Base-by-base conservation (phyloP, 768 basidiomycete species). In the Gymnopilus junonius region DNA sequence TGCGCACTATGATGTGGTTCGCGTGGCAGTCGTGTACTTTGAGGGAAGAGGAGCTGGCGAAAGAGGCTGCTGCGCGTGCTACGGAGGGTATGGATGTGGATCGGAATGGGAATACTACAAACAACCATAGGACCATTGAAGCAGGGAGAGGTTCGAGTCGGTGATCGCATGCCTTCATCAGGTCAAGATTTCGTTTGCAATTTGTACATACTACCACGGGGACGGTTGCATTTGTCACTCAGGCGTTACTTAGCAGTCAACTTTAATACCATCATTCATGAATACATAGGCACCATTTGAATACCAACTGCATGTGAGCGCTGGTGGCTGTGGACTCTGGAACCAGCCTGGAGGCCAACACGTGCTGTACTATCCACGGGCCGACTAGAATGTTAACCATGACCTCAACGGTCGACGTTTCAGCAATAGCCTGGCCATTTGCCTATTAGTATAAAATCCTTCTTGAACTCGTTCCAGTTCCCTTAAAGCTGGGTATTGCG, bases 1-100 rank as follows among this genome's bases (percentile, higher is more conserved):
- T 97, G 64, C 83, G 91, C 61, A 92, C 90, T 61, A 95, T 95
- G 88, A 90, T 97, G 87, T 95, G 94, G 91, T 96, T 92, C 70
- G 90, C 92, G 34, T 95, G 94, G 94, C 77, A 92, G 68, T 90
- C 90, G 51, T 90, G 90, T 61, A 74, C 75, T 53, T 75, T 70
- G 34, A 78, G 73, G 62, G 81, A 82, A 66, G 61, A 50, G 21
- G 60, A 64, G 8, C 15, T 69, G 21, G 42, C 46, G 40, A 64
- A 66, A 12, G 62, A 64, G 50, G 63, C 58, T 23, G 50, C 46
- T 23, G 32, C 32, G 53, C 35, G 23, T 37, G 25, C 20, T 27
- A 17, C 35, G 21, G 21, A 27, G 3, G 54, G 23, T 23, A 27
- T 40, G 54, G 7, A 55, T 32, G n/a, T 17, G 23, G 54, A 55